A percentile compares a stretch with the other conserved stretches of the same genome.
Conservation (phyloP, 768 basidiomycete species). For the Calvatia gigantea region DNA sequence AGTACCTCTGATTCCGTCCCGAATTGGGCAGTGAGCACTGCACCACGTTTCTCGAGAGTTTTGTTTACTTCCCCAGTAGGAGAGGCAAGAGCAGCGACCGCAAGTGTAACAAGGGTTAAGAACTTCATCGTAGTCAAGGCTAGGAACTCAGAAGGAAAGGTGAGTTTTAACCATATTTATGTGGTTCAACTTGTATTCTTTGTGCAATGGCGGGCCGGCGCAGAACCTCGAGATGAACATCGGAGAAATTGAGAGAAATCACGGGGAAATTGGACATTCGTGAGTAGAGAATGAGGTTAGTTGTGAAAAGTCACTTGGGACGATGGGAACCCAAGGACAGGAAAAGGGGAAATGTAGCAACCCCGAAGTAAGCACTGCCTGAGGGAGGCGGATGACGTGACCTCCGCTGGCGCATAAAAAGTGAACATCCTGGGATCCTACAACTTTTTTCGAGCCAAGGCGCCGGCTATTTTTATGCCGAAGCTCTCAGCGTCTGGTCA, state of each 20-base stretch:
- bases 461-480: not conserved
- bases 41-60: slow-evolving; percentile 21
- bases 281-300: not conserved
- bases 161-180: slow-evolving; percentile 1
- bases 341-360: not conserved
- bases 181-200: not conserved
- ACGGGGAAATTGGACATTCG: slow-evolving; percentile 4
- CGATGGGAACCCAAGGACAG: not conserved
- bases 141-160: not conserved
- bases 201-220: not conserved
- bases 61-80: not conserved
- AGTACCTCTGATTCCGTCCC: slow-evolving; percentile 29
- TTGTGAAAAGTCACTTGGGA: not conserved
- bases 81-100: slow-evolving; percentile 3
- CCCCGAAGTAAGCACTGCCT: not conserved
- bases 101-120: not conserved
- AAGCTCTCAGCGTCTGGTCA: not conserved
- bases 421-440: not conserved
- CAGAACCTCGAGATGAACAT: not conserved
- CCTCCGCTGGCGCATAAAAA: not conserved
- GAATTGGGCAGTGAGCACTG: slow-evolving; percentile 25
- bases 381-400: not conserved
- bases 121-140: not conserved
- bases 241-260: not conserved
- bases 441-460: not conserved